These are phyloP conservation scores for Suillus clintonianus DNA, from an alignment of 768 basidiomycete genomes.

Conservation along the genomic window DNA sequence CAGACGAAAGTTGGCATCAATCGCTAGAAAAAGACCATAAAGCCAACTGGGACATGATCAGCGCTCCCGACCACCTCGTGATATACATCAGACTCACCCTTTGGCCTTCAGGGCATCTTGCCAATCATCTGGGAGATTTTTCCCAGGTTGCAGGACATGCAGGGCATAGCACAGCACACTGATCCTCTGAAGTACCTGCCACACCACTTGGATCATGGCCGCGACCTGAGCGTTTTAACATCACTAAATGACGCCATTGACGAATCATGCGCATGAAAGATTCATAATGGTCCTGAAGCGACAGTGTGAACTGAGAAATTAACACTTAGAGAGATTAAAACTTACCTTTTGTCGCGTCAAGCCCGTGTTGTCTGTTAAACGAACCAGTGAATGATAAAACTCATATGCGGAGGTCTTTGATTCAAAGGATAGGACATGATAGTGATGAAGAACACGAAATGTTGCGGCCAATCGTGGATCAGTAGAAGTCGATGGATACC, in stretches of 20 bases:
- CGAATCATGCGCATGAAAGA: slow-evolving; percentile 10
- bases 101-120: slow-evolving; percentile 1
- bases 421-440: slow-evolving; percentile 34
- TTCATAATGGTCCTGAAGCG: slow-evolving; percentile 15
- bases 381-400: slow-evolving; percentile 29
- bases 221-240: slow-evolving; percentile 14
- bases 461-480: slow-evolving; percentile 33
- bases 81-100: background rate
- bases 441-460: slow-evolving; percentile 28
- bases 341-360: slow-evolving; percentile 11
- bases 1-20: slow-evolving; percentile 37
- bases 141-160: slow-evolving; percentile 15
- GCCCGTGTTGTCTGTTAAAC: slow-evolving; percentile 35
- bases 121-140: slow-evolving; percentile 6
- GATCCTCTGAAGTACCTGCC: background rate
- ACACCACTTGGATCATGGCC: slow-evolving; percentile 9
- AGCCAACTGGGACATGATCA: slow-evolving; percentile 24
- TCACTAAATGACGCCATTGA: slow-evolving; percentile 12
- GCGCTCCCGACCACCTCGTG: background rate
- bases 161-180: slow-evolving; percentile 12
- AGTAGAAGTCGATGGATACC: slow-evolving; percentile 32
- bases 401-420: slow-evolving; percentile 35
- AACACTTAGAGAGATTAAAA: no score
- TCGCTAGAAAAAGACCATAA: slow-evolving; percentile 24
- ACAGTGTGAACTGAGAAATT: background rate